Evolutionary conservation across 2,329 filamentous ascomycete genomes (phyloP).

Genomic region (Paecilomyces dactylethromorphus): DNA sequence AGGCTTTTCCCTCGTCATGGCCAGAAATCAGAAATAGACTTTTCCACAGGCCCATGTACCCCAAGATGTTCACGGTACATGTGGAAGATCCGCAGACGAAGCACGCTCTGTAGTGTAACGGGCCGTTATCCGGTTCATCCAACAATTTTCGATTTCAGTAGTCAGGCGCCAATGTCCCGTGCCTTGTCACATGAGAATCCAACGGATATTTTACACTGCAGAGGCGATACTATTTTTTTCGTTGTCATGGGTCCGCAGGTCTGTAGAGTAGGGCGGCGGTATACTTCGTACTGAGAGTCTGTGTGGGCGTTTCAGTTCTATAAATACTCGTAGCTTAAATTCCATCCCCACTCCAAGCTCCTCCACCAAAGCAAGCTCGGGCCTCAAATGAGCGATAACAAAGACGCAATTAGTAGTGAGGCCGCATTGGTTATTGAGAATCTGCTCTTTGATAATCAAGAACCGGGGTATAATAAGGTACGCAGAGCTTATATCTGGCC

Average conservation of each 20-base stretch:
- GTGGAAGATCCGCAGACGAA: neutral
- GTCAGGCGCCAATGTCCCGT: neutral
- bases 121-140: neutral
- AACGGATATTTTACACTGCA: neutral
- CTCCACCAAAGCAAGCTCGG: neutral
- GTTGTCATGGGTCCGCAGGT: neutral
- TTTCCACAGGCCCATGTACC: neutral
- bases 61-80: neutral
- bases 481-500: neutral
- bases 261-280: neutral
- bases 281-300: neutral
- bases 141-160: neutral
- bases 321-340: neutral
- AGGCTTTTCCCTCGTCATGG: neutral
- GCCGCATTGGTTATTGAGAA: neutral
- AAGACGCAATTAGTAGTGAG: neutral
- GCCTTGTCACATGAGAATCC: neutral
- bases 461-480: neutral
- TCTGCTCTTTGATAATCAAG: neutral
- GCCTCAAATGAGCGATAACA: neutral
- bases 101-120: neutral
- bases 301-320: neutral
- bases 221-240: neutral
- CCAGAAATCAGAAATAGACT: neutral
- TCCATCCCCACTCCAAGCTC: neutral